These are phyloP conservation scores for Avicennia marina DNA, from an alignment of 257 asterid species.

Conservation along the genomic window DNA sequence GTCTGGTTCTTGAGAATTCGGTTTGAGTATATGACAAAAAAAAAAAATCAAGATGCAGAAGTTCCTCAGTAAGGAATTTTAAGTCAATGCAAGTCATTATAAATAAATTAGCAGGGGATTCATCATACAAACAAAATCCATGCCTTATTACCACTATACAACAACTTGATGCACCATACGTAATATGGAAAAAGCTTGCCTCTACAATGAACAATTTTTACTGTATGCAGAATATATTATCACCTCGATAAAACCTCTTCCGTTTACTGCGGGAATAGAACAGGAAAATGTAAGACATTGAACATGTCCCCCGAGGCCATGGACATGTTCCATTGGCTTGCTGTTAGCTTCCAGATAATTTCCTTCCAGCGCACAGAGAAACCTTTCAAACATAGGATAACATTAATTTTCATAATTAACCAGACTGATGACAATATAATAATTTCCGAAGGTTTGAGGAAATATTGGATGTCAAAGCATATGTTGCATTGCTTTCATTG, in stretches of 20 bases:
- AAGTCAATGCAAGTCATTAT: not conserved
- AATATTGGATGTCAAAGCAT: constrained; percentile 4
- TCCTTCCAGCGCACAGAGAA: constrained; percentile 72
- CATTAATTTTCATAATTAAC: not conserved
- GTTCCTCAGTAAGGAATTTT: too few relatives aligned
- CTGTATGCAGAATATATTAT: constrained; percentile 5
- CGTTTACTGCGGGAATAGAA: constrained; percentile 47
- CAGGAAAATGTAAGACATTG: constrained; percentile 42
- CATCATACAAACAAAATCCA: not conserved
- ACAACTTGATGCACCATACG: constrained; percentile 10
- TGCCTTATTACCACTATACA: not conserved
- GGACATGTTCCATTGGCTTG: constrained; percentile 25
- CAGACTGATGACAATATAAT: not conserved
- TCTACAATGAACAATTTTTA: not conserved
- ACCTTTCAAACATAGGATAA: constrained; percentile 30
- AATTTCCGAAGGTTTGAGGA: constrained; percentile 7
- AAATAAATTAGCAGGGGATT: too few relatives aligned
- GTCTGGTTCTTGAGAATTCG: not conserved
- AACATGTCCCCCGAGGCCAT: constrained; percentile 30
- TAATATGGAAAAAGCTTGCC: not conserved
- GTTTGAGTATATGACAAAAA: not conserved
- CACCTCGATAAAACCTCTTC: constrained; percentile 85
- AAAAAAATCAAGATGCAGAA: not conserved
- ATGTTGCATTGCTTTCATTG: not conserved
- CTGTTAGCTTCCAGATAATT: constrained; percentile 49